Evolutionary conservation across 2,329 filamentous ascomycete species (phyloP).

Genomic region (Arthrobotrys entomopaga): DNA sequence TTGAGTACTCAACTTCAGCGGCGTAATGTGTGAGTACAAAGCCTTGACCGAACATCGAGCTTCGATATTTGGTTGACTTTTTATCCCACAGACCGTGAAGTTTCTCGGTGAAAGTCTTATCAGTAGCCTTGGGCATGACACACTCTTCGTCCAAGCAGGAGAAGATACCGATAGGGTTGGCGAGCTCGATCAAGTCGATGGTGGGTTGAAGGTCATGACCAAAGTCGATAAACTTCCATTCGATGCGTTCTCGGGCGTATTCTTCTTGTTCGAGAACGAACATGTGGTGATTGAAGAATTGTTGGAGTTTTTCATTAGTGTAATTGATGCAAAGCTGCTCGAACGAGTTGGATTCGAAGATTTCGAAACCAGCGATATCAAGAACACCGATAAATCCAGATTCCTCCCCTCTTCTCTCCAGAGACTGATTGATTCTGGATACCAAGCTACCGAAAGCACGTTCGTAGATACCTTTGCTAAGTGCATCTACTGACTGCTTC

Average conservation of each 20-base stretch:
- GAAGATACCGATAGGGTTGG: slow-evolving; percentile 98
- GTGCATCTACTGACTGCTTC: slow-evolving; percentile 84
- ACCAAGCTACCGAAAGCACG: slow-evolving; percentile 94
- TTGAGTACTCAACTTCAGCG: slow-evolving; percentile 96
- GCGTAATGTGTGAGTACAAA: slow-evolving; percentile 98
- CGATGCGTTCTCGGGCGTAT: slow-evolving; percentile 95
- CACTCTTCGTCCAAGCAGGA: slow-evolving; percentile 97
- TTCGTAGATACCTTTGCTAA: slow-evolving; percentile 97
- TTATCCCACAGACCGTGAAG: slow-evolving; percentile 96
- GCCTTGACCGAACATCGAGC: slow-evolving; percentile 86
- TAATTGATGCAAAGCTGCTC: slow-evolving; percentile 99
- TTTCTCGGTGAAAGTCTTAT: slow-evolving; percentile 97
- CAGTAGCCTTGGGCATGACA: slow-evolving; percentile 98
- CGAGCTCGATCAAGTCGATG: slow-evolving; percentile 93
- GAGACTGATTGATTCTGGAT: slow-evolving; percentile 85
- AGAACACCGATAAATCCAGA: slow-evolving; percentile 96
- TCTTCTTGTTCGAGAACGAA: slow-evolving; percentile 98
- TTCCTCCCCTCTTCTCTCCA: slow-evolving; percentile 91
- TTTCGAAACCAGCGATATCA: slow-evolving; percentile 98
- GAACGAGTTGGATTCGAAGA: slow-evolving; percentile 95
- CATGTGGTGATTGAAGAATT: slow-evolving; percentile 99
- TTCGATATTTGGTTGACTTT: slow-evolving; percentile 91
- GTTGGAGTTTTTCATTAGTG: slow-evolving; percentile 98
- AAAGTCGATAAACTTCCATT: slow-evolving; percentile 99
- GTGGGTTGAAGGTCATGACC: slow-evolving; percentile 96